These are phyloP conservation scores for Paecilomyces fulvus DNA, from an alignment of 2,329 filamentous ascomycete species.

Conservation along the genomic window DNA sequence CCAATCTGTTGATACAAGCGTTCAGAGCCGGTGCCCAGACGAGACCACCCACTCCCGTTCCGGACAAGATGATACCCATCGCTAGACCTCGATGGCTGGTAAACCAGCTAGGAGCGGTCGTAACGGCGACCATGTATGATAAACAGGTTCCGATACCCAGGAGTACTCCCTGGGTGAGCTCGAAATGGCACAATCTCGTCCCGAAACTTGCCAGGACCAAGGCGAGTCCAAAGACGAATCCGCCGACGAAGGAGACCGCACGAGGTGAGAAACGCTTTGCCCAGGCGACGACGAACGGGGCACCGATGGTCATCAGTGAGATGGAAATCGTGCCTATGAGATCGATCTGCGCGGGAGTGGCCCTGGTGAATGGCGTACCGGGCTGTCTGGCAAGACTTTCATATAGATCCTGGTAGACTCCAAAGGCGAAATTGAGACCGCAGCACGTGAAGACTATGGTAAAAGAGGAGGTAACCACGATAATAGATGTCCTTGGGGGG, in stretches of 20 bases:
- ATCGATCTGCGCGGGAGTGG: constrained; percentile 29
- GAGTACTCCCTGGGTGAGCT: constrained; percentile 29
- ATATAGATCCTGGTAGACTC: constrained; percentile 34
- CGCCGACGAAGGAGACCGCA: constrained; percentile 20
- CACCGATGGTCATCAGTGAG: constrained; percentile 28
- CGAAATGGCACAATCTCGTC: constrained; percentile 25
- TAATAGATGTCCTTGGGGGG: background rate
- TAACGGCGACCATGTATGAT: constrained; percentile 31
- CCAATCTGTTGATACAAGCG: constrained; percentile 22
- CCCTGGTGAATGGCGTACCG: constrained; percentile 26
- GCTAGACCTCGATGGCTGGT: constrained; percentile 27
- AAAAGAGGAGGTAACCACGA: constrained; percentile 10
- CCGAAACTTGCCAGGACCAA: constrained; percentile 24
- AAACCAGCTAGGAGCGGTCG: constrained; percentile 33
- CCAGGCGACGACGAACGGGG: constrained; percentile 26
- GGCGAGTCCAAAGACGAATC: constrained; percentile 18
- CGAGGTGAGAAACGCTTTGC: constrained; percentile 25
- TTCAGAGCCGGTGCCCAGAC: constrained; percentile 29
- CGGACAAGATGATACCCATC: constrained; percentile 33
- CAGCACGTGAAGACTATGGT: constrained; percentile 26
- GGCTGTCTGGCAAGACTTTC: constrained; percentile 20
- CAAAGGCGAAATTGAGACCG: constrained; percentile 32
- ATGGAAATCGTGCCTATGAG: constrained; percentile 30
- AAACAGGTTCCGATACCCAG: constrained; percentile 32
- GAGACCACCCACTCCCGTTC: constrained; percentile 33